Evolutionary conservation across 768 basidiomycete genomes (phyloP), one percentile per base, ranked within the genome.

Genomic region (Tremella mesenterica): DNA sequence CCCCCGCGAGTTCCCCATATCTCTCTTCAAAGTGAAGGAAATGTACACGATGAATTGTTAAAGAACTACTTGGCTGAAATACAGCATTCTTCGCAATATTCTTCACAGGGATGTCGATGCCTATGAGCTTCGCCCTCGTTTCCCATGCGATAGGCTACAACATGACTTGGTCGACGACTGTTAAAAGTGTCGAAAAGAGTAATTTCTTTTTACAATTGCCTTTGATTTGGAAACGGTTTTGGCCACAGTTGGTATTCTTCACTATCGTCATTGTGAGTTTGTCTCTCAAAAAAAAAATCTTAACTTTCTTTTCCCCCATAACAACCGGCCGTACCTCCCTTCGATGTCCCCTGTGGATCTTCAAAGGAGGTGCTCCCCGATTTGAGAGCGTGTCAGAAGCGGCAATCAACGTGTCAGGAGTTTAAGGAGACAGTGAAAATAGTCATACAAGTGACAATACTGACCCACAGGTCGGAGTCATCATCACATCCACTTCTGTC

Each of bases 171-270:
- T 63, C 81, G 21, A 82, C 85, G 4, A 88, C 86, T 3, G 81
- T 81, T 61, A 90, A 89, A 80, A 85, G 87, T 72, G 86, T 91
- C 34, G 84, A 90, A 72, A 79, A 81, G 44, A 86, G 85, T 4
- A 91, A 90, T 69, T 90, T 93, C 77, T 90, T 86, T 80, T 81
- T 85, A 51, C 89, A 93, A 71, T 82, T 90, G 12, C 90, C 90
- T 1, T 81, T 81, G 52, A 89, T 92, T 67, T 75, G 84, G 65
- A 81, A 82, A 58, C 83, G 88, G 3, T 92, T 87, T 76, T 83
- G 85, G 78, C 63, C 60, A 81, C 44, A 79, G 57, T 53, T 79
- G 18, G 51, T 86, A 20, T 82, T 80, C 43, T 75, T 77, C 16
- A 57, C 76, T 10, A 26, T 64, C n/a, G 28, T 57, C 41, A 45